Percentiles rank a stretch among this genome's conserved stretches.
phyloP scores from a whole-genome alignment of 2,329 filamentous ascomycete species.

The Lojkania enalia region DNA sequence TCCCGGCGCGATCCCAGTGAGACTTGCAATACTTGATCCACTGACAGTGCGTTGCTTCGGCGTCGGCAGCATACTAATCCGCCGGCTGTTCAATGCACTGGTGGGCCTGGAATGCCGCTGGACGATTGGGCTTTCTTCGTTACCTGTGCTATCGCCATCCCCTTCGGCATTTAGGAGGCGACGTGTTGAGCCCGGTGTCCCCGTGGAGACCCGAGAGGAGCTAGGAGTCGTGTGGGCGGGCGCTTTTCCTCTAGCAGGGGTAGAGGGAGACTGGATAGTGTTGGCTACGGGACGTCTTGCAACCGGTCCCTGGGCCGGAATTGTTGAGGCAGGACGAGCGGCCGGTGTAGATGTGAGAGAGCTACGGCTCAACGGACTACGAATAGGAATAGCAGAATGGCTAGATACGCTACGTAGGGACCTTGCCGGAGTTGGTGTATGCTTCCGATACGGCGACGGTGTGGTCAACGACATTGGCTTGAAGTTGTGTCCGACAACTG shows the following conservation, averaged over 20 bases:
- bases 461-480: slow-evolving; percentile 41
- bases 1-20: slow-evolving; percentile 17
- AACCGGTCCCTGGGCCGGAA: slow-evolving; percentile 29
- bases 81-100: slow-evolving; percentile 36
- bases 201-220: slow-evolving; percentile 18
- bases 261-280: slow-evolving; percentile 36
- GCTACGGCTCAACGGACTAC: slow-evolving; percentile 37
- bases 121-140: slow-evolving; percentile 35
- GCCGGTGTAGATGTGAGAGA: slow-evolving; percentile 29
- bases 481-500: slow-evolving; percentile 44
- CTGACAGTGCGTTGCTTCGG: slow-evolving; percentile 33
- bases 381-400: slow-evolving; percentile 40
- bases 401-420: slow-evolving; percentile 34
- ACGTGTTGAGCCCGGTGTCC: slow-evolving; percentile 30
- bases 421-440: slow-evolving; percentile 16
- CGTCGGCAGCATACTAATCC: slow-evolving; percentile 33
- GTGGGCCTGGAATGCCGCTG: slow-evolving; percentile 31
- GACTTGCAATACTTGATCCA: slow-evolving; percentile 19
- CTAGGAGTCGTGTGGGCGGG: slow-evolving; percentile 24
- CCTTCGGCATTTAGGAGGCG: slow-evolving; percentile 26
- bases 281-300: slow-evolving; percentile 32
- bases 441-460: slow-evolving; percentile 38
- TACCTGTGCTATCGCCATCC: slow-evolving; percentile 21
- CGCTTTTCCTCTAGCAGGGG: slow-evolving; percentile 31
- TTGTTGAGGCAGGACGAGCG: slow-evolving; percentile 33